These are phyloP conservation scores for Plasmodium relictum DNA, from an alignment of 169 alveolate species.

Conservation along the genomic window DNA sequence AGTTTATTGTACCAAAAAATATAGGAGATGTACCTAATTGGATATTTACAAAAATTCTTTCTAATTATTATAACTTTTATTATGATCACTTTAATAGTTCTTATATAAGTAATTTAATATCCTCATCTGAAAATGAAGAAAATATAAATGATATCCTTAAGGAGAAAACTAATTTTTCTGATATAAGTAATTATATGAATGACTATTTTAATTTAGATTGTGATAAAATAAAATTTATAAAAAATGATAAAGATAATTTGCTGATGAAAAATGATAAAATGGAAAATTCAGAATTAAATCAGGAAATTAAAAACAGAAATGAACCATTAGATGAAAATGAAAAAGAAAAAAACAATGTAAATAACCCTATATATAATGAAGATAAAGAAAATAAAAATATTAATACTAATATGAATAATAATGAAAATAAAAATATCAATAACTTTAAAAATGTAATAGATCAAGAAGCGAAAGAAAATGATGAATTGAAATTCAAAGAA, in stretches of 20 bases:
- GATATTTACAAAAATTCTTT: slow-evolving; percentile 53
- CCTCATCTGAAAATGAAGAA: neutral
- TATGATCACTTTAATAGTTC: neutral
- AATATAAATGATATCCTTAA: neutral
- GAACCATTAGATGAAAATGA: neutral
- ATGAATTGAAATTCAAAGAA: neutral
- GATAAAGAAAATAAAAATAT: neutral
- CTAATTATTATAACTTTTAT: slow-evolving; percentile 9
- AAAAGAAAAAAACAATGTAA: neutral
- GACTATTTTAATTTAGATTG: neutral
- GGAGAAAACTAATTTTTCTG: neutral
- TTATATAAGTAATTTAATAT: neutral
- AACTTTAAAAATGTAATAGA: neutral
- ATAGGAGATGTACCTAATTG: slow-evolving; percentile 48
- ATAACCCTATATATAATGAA: neutral
- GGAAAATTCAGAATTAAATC: neutral
- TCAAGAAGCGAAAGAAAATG: neutral
- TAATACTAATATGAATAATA: neutral
- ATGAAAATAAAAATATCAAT: neutral
- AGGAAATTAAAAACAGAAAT: slow-evolving; percentile 1
- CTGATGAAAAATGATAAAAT: neutral
- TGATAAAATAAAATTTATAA: neutral
- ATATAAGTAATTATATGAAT: neutral
- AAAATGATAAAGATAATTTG: neutral
- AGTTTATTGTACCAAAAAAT: slow-evolving; percentile 11